Evolutionary conservation across 208 protist species (phyloP).

Genomic region (Wallacemonas rigidus): DNA sequence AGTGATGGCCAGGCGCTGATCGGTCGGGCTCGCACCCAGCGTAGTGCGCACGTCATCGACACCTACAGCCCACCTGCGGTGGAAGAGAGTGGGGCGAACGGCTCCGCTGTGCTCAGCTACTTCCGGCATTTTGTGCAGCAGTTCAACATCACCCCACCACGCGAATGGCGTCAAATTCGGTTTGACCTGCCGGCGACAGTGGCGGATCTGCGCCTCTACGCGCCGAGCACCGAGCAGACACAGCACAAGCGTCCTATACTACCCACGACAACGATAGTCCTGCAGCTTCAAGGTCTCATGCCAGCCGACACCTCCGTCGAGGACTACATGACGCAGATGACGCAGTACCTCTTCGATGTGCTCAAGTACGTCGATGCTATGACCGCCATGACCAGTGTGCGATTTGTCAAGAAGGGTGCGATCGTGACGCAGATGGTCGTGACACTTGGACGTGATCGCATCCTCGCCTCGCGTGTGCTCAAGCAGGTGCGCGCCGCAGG

Average conservation of each 20-base stretch:
- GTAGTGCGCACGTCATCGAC: constrained; percentile 10
- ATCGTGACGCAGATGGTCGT: constrained; percentile 77
- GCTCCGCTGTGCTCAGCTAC: constrained; percentile 48
- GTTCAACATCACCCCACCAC: constrained; percentile 57
- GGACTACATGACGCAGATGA: constrained; percentile 75
- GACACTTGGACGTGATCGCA: constrained; percentile 63
- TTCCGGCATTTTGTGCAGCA: constrained; percentile 54
- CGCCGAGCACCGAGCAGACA: constrained; percentile 49
- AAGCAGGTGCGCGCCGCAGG: constrained; percentile 53
- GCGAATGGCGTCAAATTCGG: constrained; percentile 72
- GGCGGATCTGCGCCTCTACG: constrained; percentile 71
- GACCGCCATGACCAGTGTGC: constrained; percentile 76
- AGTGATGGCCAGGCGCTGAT: constrained; percentile 13
- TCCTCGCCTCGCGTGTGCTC: constrained; percentile 56
- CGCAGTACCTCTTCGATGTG: constrained; percentile 81
- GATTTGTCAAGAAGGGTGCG: constrained; percentile 76
- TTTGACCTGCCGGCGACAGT: constrained; percentile 74
- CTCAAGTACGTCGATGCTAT: constrained; percentile 63
- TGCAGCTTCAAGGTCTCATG: constrained; percentile 58
- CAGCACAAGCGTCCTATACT: constrained; percentile 42
- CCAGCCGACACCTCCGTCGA: constrained; percentile 61
- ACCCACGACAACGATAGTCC: constrained; percentile 61
- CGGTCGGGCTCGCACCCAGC: constrained; percentile 5
- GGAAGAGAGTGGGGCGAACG: background rate
- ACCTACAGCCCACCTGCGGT: constrained; percentile 5